phyloP scores from a whole-genome alignment of 2,329 filamentous ascomycete genomes.

The Tolypocladium nubicola region DNA sequence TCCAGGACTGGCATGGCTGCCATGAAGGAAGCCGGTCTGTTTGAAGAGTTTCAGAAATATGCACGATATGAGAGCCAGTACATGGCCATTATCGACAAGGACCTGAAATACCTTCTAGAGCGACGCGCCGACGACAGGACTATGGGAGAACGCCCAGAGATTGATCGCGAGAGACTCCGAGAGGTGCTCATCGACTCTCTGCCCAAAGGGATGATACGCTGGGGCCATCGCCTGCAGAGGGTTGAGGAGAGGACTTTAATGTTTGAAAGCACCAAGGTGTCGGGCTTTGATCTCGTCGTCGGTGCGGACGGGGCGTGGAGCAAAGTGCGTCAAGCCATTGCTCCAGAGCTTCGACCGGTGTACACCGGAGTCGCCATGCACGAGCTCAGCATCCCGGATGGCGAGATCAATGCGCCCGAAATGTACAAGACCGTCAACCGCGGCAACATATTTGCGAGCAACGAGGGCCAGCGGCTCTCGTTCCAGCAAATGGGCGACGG shows the following conservation, averaged over 20 bases:
- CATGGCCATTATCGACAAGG: slow-evolving; percentile 32
- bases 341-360: slow-evolving; percentile 24
- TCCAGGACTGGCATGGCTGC: slow-evolving; percentile 38
- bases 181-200: slow-evolving; percentile 34
- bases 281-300: slow-evolving; percentile 27
- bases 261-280: slow-evolving; percentile 22
- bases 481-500: slow-evolving; percentile 35
- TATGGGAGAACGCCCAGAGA: slow-evolving; percentile 32
- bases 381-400: slow-evolving; percentile 29
- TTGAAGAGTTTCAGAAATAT: slow-evolving; percentile 35
- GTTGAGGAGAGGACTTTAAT: slow-evolving; percentile 25
- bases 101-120: slow-evolving; percentile 23
- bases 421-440: slow-evolving; percentile 33
- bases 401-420: slow-evolving; percentile 28
- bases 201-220: slow-evolving; percentile 32
- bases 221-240: slow-evolving; percentile 31
- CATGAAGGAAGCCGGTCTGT: slow-evolving; percentile 37
- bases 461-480: slow-evolving; percentile 28
- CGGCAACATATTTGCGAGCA: slow-evolving; percentile 33
- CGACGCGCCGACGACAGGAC: slow-evolving; percentile 16
- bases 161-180: slow-evolving; percentile 36
- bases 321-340: slow-evolving; percentile 21
- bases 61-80: slow-evolving; percentile 43
- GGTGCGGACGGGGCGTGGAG: slow-evolving; percentile 28
- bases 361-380: slow-evolving; percentile 35